Conservation (phyloP, 2,329 filamentous ascomycete genomes). For the Stachybotrys elegans region DNA sequence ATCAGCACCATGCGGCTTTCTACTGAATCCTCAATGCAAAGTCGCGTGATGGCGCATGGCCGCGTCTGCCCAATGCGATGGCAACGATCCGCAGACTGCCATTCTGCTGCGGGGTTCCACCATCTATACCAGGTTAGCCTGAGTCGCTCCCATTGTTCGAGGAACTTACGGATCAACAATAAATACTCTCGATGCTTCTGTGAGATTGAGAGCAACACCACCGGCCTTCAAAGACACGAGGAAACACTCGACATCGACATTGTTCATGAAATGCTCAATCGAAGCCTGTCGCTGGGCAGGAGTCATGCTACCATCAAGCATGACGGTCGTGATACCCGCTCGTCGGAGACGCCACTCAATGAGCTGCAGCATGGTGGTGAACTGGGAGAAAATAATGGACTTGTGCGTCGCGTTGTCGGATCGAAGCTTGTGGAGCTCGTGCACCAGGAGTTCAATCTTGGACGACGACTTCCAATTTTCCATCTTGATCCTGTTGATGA, state of each 20-base stretch:
- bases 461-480: conserved; percentile 97
- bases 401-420: conserved; percentile 93
- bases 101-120: conserved; percentile 99
- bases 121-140: too few relatives aligned
- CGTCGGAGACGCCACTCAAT: conserved; percentile 95
- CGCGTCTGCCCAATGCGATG: conserved; percentile 94
- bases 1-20: conserved; percentile 93
- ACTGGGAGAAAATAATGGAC: conserved; percentile 96
- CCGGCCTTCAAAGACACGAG: conserved; percentile 94
- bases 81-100: conserved; percentile 91
- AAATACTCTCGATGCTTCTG: conserved; percentile 90
- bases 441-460: conserved; percentile 94
- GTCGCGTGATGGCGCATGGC: conserved; percentile 87
- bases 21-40: conserved; percentile 95
- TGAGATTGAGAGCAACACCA: conserved; percentile 90
- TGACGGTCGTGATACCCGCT: conserved; percentile 96
- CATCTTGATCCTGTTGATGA: conserved; percentile 99
- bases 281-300: conserved; percentile 88
- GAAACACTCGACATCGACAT: conserved; percentile 91
- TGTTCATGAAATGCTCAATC: conserved; percentile 95
- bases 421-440: conserved; percentile 86
- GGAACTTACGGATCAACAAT: conserved; percentile 94
- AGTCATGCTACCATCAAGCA: conserved; percentile 97
- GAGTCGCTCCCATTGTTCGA: too few relatives aligned
- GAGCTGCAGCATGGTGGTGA: conserved; percentile 94